Evolutionary conservation across 768 basidiomycete species (phyloP).

Genomic region (Kwoniella sp.): DNA sequence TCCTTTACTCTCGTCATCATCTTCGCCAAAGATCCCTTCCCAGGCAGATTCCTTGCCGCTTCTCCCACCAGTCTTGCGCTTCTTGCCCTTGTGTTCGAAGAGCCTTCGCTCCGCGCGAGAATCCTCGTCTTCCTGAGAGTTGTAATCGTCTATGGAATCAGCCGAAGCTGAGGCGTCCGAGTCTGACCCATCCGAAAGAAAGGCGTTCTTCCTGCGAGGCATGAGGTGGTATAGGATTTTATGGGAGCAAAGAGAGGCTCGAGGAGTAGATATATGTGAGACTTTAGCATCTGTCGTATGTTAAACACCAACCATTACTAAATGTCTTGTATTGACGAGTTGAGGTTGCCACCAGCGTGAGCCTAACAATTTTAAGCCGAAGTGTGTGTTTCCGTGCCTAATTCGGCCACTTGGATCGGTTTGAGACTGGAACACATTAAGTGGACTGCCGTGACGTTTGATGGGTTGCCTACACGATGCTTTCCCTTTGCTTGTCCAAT

Average conservation of each 20-base stretch:
- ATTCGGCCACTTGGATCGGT: no score
- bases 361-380: not conserved
- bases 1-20: conserved; percentile 36
- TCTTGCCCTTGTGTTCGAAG: conserved; percentile 47
- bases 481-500: no score
- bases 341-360: not conserved
- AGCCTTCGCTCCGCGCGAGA: conserved; percentile 46
- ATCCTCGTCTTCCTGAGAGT: conserved; percentile 52
- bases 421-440: no score
- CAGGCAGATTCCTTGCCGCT: conserved; percentile 51
- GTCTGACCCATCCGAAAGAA: conserved; percentile 63
- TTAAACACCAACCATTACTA: no score
- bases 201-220: conserved; percentile 55
- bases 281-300: no score
- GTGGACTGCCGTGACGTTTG: no score
- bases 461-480: no score
- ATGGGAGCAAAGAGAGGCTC: not conserved
- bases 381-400: no score
- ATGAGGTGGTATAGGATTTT: conserved; percentile 22
- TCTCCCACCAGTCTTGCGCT: conserved; percentile 33
- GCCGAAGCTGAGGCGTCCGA: conserved; percentile 58
- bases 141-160: conserved; percentile 34
- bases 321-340: not conserved
- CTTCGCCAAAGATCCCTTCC: conserved; percentile 55
- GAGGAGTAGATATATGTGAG: no score